These are phyloP conservation scores for Trichoderma sp. DNA, from an alignment of 2,329 filamentous ascomycete genomes.

Conservation along the genomic window DNA sequence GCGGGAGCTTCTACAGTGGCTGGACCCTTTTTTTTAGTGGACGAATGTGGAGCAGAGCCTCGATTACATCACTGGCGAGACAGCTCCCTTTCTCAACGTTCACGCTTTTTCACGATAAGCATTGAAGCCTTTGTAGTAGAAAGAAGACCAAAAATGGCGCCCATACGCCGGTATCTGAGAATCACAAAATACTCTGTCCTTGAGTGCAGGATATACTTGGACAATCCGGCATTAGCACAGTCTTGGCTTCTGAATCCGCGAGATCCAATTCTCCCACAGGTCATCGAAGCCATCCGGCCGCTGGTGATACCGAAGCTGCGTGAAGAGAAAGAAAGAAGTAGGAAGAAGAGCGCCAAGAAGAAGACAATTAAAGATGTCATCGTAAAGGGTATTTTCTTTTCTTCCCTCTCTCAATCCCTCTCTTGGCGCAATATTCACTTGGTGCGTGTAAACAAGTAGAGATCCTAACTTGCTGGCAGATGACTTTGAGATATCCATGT, in stretches of 20 bases:
- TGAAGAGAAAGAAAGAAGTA: constrained; percentile 72
- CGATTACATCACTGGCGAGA: constrained; percentile 27
- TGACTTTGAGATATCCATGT: constrained; percentile 94
- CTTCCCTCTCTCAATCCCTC: neutral
- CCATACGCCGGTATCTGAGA: constrained; percentile 83
- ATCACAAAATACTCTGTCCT: constrained; percentile 93
- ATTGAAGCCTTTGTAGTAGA: neutral
- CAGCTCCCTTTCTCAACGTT: constrained; percentile 9
- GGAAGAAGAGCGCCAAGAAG: constrained; percentile 70
- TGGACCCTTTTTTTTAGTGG: constrained; percentile 19
- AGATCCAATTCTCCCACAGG: constrained; percentile 74
- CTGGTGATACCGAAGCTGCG: constrained; percentile 87
- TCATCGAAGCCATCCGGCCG: constrained; percentile 84
- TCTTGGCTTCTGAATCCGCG: constrained; percentile 82
- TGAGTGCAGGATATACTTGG: constrained; percentile 95
- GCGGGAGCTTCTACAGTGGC: constrained; percentile 15
- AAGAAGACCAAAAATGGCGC: constrained; percentile 65
- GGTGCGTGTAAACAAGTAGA: neutral
- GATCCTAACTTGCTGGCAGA: constrained; percentile 56
- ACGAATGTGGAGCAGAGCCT: constrained; percentile 15
- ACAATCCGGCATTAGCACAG: constrained; percentile 80
- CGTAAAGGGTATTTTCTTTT: constrained; percentile 63
- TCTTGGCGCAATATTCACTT: neutral
- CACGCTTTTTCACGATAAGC: constrained; percentile 13
- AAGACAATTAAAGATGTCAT: constrained; percentile 88